Evolutionary conservation across 1,284 basidiomycete species (phyloP).

Genomic region (Thecaphora thlaspeos): DNA sequence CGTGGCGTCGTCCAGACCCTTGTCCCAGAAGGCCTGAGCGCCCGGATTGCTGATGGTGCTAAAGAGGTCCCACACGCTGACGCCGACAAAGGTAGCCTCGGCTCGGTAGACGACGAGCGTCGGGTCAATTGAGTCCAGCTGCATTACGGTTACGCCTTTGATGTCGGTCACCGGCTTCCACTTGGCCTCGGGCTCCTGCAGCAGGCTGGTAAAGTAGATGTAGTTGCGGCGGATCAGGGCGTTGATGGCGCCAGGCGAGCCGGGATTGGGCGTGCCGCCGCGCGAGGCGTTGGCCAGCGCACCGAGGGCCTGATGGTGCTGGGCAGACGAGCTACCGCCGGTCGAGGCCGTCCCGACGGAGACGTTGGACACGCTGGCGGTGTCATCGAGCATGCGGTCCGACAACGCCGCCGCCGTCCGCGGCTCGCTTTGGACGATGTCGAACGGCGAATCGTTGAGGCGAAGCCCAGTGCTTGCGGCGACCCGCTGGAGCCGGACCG

Average conservation of each 20-base stretch:
- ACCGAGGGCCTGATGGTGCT: constrained; percentile 9
- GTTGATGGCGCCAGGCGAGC: constrained; percentile 62
- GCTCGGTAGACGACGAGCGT: constrained; percentile 94
- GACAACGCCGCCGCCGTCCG: constrained; percentile 15
- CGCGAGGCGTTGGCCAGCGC: constrained; percentile 62
- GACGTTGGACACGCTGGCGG: constrained; percentile 43
- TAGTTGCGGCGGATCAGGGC: constrained; percentile 87
- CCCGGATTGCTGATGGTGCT: constrained; percentile 81
- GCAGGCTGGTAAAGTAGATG: constrained; percentile 89
- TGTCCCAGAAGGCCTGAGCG: constrained; percentile 82
- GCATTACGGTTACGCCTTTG: constrained; percentile 74
- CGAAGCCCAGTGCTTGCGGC: constrained; percentile 40
- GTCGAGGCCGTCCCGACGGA: constrained; percentile 34
- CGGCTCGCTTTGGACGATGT: constrained; percentile 18
- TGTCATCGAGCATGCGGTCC: constrained; percentile 24
- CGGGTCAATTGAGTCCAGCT: constrained; percentile 95
- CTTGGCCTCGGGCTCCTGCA: constrained; percentile 97
- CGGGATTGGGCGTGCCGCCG: constrained; percentile 59
- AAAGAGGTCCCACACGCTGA: constrained; percentile 95
- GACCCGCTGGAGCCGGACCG: constrained; percentile 36
- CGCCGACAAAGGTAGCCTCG: constrained; percentile 94
- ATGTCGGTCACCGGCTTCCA: constrained; percentile 84
- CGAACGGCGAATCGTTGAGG: constrained; percentile 33
- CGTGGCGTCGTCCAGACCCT: constrained; percentile 77
- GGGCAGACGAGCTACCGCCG: constrained; percentile 20